Conservation (phyloP, 2,329 filamentous ascomycete species). For the Phialophora expanda region DNA sequence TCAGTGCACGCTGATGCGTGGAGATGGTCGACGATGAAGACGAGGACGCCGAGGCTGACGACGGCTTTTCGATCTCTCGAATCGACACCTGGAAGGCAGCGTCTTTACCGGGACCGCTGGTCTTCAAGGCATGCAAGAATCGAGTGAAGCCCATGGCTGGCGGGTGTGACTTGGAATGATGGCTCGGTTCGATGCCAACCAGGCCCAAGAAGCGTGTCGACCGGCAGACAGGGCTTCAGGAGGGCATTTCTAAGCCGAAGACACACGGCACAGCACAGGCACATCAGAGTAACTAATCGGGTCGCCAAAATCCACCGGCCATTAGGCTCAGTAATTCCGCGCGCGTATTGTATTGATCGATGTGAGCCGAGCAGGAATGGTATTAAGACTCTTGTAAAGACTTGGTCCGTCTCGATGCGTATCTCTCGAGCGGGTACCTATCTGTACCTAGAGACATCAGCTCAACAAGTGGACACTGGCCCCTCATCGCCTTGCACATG, state of each 20-base stretch:
- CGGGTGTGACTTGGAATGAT: background rate
- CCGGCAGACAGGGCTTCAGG: constrained; percentile 5
- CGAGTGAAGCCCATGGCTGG: constrained; percentile 25
- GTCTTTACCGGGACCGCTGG: constrained; percentile 12
- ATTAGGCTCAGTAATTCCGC: background rate
- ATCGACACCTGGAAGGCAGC: constrained; percentile 3
- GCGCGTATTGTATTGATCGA: background rate
- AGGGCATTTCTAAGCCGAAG: constrained; percentile 1
- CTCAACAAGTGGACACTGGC: constrained; percentile 1
- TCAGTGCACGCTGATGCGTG: constrained; percentile 20
- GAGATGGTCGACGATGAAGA: constrained; percentile 18
- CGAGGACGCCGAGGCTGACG: constrained; percentile 14
- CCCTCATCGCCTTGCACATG: constrained; percentile 2
- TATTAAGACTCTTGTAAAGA: constrained; percentile 5
- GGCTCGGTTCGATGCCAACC: background rate
- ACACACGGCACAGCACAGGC: background rate
- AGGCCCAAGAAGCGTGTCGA: constrained; percentile 10
- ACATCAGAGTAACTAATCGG: background rate
- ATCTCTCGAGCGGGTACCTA: background rate
- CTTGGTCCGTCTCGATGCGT: background rate
- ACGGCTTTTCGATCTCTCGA: constrained; percentile 23
- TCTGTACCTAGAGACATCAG: background rate
- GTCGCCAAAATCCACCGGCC: background rate
- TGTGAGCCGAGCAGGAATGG: background rate
- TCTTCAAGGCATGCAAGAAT: constrained; percentile 17